Conservation (phyloP, 2,329 filamentous ascomycete genomes). For the Chalara sp. region DNA sequence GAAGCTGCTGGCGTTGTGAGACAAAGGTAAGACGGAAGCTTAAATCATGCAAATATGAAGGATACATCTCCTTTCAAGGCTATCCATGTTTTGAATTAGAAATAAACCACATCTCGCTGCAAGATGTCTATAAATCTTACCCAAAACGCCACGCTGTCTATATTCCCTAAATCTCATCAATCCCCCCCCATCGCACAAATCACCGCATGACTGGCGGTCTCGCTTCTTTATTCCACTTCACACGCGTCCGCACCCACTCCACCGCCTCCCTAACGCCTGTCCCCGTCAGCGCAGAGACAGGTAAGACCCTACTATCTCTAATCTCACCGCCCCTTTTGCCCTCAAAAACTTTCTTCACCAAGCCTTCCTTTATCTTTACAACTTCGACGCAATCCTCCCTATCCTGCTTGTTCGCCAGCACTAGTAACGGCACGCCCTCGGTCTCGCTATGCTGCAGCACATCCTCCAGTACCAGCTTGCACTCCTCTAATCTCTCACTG, state of each 20-base stretch:
- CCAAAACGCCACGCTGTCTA: conserved; percentile 19
- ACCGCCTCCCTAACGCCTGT: conserved; percentile 88
- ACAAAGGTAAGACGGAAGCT: too few species aligned
- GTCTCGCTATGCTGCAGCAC: conserved; percentile 83
- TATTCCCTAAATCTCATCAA: neutral
- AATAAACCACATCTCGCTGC: too few species aligned
- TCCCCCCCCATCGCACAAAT: neutral
- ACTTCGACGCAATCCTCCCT: conserved; percentile 96
- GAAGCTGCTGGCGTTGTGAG: conserved; percentile 6
- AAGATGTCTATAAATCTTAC: neutral
- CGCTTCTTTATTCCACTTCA: conserved; percentile 94
- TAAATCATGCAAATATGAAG: too few species aligned
- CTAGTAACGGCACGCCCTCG: conserved; percentile 83
- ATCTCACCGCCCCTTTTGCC: conserved; percentile 82
- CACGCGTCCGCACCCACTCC: conserved; percentile 89
- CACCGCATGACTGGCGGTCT: conserved; percentile 88
- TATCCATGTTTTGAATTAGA: too few species aligned
- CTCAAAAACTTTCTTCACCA: conserved; percentile 93
- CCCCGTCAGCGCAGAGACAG: conserved; percentile 82
- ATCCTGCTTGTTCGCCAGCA: conserved; percentile 97
- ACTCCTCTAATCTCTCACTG: conserved; percentile 71
- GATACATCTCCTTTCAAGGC: too few species aligned
- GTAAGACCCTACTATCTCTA: conserved; percentile 83
- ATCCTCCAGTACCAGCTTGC: conserved; percentile 79
- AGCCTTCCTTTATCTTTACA: conserved; percentile 91